phyloP scores from a whole-genome alignment of 2,329 filamentous ascomycete species.

The Fusarium devonianum region DNA sequence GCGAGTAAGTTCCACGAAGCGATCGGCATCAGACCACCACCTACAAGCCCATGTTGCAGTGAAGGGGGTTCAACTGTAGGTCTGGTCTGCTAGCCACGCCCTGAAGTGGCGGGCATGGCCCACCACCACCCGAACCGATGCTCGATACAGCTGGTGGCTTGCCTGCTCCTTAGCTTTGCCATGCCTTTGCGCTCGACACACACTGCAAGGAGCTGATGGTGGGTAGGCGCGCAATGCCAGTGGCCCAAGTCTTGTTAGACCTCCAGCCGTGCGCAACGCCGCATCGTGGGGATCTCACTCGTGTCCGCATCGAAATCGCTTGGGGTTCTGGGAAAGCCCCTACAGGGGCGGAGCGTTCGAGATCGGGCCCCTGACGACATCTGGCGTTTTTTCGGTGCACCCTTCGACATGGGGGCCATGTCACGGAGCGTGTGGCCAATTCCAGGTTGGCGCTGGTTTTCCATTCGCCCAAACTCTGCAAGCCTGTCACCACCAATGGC shows the following conservation, averaged over 20 bases:
- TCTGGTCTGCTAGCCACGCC: conserved; percentile 24
- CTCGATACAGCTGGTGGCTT: conserved; percentile 16
- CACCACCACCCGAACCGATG: conserved; percentile 18
- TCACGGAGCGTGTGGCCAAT: conserved; percentile 18
- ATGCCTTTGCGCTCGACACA: conserved; percentile 4
- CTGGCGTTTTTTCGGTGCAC: conserved; percentile 18
- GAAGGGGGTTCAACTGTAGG: conserved; percentile 35
- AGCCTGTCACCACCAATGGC: conserved; percentile 18
- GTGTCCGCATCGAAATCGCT: conserved; percentile 25
- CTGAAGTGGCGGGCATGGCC: conserved; percentile 21
- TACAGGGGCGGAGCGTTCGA: conserved; percentile 24
- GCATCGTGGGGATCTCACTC: conserved; percentile 42
- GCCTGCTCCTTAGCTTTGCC: too few species aligned
- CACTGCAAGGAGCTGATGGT: conserved; percentile 17
- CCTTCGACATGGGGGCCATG: conserved; percentile 16
- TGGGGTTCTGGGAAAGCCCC: conserved; percentile 25
- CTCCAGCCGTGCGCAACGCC: conserved; percentile 37
- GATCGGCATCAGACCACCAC: conserved; percentile 42
- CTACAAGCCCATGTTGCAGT: conserved; percentile 35
- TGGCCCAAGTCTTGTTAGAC: conserved; percentile 18
- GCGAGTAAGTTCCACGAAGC: conserved; percentile 34
- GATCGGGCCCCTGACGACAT: conserved; percentile 36
- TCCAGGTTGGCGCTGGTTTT: conserved; percentile 13
- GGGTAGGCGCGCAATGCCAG: conserved; percentile 8
- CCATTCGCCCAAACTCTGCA: background rate